These are phyloP conservation scores for Brassica carinata DNA, from an alignment of 345 rosid genomes.

Conservation along the genomic window DNA sequence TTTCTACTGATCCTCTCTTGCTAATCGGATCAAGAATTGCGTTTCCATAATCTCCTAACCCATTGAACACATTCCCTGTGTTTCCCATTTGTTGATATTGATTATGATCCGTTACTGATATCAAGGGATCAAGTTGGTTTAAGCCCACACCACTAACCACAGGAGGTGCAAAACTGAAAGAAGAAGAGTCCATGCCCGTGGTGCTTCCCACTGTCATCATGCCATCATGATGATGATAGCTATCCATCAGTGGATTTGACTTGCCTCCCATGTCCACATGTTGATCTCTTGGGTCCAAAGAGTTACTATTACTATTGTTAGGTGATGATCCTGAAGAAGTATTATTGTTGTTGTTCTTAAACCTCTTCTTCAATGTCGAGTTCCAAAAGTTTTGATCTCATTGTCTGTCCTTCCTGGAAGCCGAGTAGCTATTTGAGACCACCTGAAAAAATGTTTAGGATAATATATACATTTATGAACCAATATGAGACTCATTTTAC, in stretches of 20 bases:
- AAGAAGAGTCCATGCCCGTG: slow-evolving; percentile 54
- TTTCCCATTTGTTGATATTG: slow-evolving; percentile 48
- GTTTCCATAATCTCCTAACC: slow-evolving; percentile 39
- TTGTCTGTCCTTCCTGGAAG: slow-evolving; percentile 2
- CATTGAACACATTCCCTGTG: slow-evolving; percentile 40
- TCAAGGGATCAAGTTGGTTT: slow-evolving; percentile 51
- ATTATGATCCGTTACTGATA: slow-evolving; percentile 36
- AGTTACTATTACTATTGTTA: slow-evolving; percentile 55
- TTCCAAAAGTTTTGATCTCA: not conserved
- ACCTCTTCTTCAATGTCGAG: not conserved
- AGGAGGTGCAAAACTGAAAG: slow-evolving; percentile 44
- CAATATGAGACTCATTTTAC: not conserved
- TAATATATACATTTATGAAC: not conserved
- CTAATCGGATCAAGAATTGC: slow-evolving; percentile 44
- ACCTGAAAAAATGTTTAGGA: slow-evolving; percentile 43
- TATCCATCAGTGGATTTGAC: slow-evolving; percentile 44
- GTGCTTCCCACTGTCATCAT: slow-evolving; percentile 46
- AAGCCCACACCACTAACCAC: slow-evolving; percentile 27
- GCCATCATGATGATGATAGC: slow-evolving; percentile 44
- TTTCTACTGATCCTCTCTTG: slow-evolving; percentile 43
- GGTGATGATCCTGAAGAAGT: slow-evolving; percentile 47
- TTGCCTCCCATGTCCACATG: slow-evolving; percentile 37
- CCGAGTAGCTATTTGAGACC: slow-evolving; percentile 44
- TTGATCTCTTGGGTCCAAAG: slow-evolving; percentile 54
- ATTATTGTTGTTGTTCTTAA: slow-evolving; percentile 4